Evolutionary conservation across 768 basidiomycete genomes (phyloP), one percentile per base, ranked within the genome.

Genomic region (Fomitopsis serialis): DNA sequence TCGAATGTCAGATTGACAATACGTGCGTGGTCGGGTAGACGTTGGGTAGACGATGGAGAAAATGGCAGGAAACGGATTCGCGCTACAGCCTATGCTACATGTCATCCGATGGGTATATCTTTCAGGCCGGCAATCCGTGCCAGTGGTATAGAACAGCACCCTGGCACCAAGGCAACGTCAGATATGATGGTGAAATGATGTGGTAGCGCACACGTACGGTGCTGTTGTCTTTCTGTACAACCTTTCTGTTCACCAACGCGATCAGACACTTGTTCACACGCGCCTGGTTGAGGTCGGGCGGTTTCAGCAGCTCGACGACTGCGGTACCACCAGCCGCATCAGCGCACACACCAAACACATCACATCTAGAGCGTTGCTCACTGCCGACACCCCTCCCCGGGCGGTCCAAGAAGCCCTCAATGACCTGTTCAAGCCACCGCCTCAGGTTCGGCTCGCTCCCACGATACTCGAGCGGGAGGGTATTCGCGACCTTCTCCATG

Each of bases 231-330:
- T 94, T 95, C 52, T 73, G 75, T 0, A 93, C 89, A 19, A 90
- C 78, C 64, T 95, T 96, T 46, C 90, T 78, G 63, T 87, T 87
- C 3, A 95, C 92, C 7, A 98, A 74, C 1, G 92, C 91, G 49
- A 98, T 92, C 35, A 98, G 75, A 60, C 92, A 96, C 66, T 92
- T 95, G 68, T 97, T 96, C 40, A 92, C 94, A 42, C 89, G 79
- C 8, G 92, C 88, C 72, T 96, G 93, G 49, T 85, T 90, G 35
- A 96, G 78, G 57, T 92, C 89, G 0, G 92, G 90, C 2, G 84
- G 84, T 40, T 75, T 77, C 60, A 94, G 79, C 51, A 95, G 76
- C 52, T 92, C 89, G 27, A 78, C 70, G 22, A 95, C 93, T 96
- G 61, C 3, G 44, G 15, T 4, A 1, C n/a, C 32, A 34, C 32